Base-by-base conservation (phyloP, 2,329 filamentous ascomycete species). In the Ophiostoma sp. region DNA sequence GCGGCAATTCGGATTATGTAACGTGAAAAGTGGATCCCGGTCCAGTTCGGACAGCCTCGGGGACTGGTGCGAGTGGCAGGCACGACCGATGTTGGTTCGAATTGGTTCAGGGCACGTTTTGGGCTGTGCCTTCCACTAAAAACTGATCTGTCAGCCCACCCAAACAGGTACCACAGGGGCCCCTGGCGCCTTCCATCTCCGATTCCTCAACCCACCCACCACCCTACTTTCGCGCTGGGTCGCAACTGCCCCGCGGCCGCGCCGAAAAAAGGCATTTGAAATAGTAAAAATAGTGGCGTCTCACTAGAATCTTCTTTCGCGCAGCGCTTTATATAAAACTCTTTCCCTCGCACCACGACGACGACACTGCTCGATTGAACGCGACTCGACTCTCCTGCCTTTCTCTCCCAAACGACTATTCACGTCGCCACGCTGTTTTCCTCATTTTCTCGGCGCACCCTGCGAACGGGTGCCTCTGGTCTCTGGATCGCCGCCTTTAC, bases 381-480 rank as follows among this genome's bases (percentile, higher is more conserved):
- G 57, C 57, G 28, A 1, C 28, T 17, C 31, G 17, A n/a, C 15
- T 22, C 12, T 39, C 5, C n/a, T 45, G 15, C 25, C 33, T 22
- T n/a, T 25, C 3, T 5, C 31, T 6, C 31, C 45, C 45, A 50
- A 28, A 73, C 57, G 36, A 66, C 36, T n/a, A 25, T 19, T 28
- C 61, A 28, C 61, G 48, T 87, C 90, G 91, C 85, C 93, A 97
- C 95, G 87, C 89, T 97, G 95, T 97, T 97, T 88, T 93, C 93
- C 86, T 94, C 91, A 83, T 86, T 89, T 77, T 90, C 95, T 79
- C 89, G 89, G 84, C 90, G 93, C 82, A 89, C 92, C 80, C 87
- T 97, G 80, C 90, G 92, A 84, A 92, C 93, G 78, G 89, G 91
- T 82, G 86, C 91, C 79, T 87, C 89, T 79, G 88, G 94, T 78